phyloP scores from a whole-genome alignment of 2,329 filamentous ascomycete species.

The Canariomyces notabilis region DNA sequence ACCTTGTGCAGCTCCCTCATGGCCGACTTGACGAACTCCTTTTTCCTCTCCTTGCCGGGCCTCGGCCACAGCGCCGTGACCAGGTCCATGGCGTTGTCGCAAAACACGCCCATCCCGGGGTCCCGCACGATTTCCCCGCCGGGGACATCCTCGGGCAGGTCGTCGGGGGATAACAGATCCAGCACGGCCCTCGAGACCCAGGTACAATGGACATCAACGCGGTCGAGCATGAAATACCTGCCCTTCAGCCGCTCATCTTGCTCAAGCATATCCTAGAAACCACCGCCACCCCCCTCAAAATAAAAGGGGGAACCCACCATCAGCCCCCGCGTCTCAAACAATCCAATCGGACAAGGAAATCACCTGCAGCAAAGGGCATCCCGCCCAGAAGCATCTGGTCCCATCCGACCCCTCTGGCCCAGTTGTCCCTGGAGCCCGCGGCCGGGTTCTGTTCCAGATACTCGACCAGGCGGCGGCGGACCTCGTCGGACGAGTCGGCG shows the following conservation, averaged over 20 bases:
- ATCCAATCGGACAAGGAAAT: neutral
- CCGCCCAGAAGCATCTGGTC: constrained; percentile 61
- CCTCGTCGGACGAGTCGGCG: constrained; percentile 48
- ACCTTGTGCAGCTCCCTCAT: constrained; percentile 59
- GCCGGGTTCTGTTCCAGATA: constrained; percentile 48
- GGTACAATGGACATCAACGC: constrained; percentile 65
- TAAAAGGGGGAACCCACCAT: neutral
- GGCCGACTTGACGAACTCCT: constrained; percentile 51
- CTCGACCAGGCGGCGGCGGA: constrained; percentile 44
- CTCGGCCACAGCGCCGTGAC: constrained; percentile 53
- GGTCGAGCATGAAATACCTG: constrained; percentile 63
- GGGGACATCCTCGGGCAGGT: constrained; percentile 44
- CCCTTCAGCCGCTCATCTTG: constrained; percentile 47
- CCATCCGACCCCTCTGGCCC: constrained; percentile 66
- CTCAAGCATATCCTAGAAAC: constrained; percentile 53
- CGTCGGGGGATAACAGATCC: constrained; percentile 49
- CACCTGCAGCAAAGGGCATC: constrained; percentile 60
- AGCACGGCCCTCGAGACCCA: constrained; percentile 64
- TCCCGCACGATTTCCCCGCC: constrained; percentile 59
- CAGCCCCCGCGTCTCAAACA: neutral
- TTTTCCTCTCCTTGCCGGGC: constrained; percentile 48
- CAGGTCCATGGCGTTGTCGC: constrained; percentile 67
- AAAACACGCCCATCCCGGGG: constrained; percentile 64
- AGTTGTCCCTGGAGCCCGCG: constrained; percentile 50
- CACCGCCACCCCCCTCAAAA: neutral